Conservation (phyloP, 2,329 filamentous ascomycete species). For the Chrysoporthe deuterocubensis region DNA sequence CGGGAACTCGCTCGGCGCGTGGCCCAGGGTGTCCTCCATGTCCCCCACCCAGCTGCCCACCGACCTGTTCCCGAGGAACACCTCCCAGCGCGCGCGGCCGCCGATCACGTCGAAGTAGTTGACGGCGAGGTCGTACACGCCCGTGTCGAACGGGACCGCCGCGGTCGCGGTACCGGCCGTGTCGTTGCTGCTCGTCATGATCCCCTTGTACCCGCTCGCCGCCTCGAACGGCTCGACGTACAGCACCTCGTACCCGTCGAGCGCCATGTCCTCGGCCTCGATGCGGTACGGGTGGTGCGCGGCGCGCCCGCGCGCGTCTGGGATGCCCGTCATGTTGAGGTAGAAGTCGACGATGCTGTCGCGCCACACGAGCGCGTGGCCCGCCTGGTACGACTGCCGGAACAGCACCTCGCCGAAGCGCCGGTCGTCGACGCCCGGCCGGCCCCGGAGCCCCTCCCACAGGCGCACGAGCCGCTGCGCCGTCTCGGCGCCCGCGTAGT, state of each 20-base stretch:
- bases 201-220: slow-evolving; percentile 58
- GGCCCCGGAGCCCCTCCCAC: slow-evolving; percentile 59
- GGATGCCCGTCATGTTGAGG: slow-evolving; percentile 61
- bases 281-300: slow-evolving; percentile 67
- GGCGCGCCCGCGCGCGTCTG: slow-evolving; percentile 60
- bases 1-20: slow-evolving; percentile 54
- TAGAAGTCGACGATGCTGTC: slow-evolving; percentile 71
- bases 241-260: slow-evolving; percentile 60
- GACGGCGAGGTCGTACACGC: slow-evolving; percentile 65
- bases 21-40: slow-evolving; percentile 61
- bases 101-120: slow-evolving; percentile 68
- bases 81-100: slow-evolving; percentile 59
- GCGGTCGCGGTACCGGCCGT: slow-evolving; percentile 54
- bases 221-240: slow-evolving; percentile 62
- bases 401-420: slow-evolving; percentile 63
- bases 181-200: slow-evolving; percentile 58
- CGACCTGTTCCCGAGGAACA: slow-evolving; percentile 56
- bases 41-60: slow-evolving; percentile 65
- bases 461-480: slow-evolving; percentile 60
- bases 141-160: slow-evolving; percentile 51
- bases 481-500: slow-evolving; percentile 58
- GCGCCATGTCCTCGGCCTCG: slow-evolving; percentile 68
- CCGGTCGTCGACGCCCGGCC: slow-evolving; percentile 56
- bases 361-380: slow-evolving; percentile 72
- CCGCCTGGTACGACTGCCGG: slow-evolving; percentile 67